These are phyloP conservation scores for Leptosphaerulina australis DNA, from an alignment of 2,329 filamentous ascomycete species.

Conservation along the genomic window DNA sequence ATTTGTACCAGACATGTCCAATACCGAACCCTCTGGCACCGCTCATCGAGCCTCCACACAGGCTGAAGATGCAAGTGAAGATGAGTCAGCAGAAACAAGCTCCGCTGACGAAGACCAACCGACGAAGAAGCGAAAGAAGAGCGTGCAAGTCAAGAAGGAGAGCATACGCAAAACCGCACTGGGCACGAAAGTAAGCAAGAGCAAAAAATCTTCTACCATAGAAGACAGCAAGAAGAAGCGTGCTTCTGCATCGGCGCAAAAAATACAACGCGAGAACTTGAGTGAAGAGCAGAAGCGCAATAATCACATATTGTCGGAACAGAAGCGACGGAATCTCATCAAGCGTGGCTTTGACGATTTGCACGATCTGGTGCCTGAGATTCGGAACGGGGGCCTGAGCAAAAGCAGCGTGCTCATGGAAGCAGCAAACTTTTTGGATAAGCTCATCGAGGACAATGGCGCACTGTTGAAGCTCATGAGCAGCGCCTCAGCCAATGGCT, in stretches of 20 bases:
- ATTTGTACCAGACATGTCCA: constrained; percentile 16
- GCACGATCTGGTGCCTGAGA: constrained; percentile 74
- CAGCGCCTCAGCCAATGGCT: neutral
- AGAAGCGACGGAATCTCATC: constrained; percentile 82
- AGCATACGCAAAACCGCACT: constrained; percentile 27
- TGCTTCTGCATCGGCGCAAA: constrained; percentile 31
- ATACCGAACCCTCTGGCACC: constrained; percentile 17
- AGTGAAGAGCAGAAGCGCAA: constrained; percentile 80
- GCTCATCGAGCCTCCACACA: constrained; percentile 4
- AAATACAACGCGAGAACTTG: constrained; percentile 61
- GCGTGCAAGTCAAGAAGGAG: constrained; percentile 22
- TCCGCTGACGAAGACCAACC: constrained; percentile 33
- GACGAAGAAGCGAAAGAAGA: constrained; percentile 36
- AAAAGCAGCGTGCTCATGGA: constrained; percentile 81
- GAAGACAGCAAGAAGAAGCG: constrained; percentile 37
- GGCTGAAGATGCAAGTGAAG: constrained; percentile 25
- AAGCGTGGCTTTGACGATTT: constrained; percentile 83
- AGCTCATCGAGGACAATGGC: constrained; percentile 70
- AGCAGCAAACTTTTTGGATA: constrained; percentile 78
- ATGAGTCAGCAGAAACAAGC: constrained; percentile 30
- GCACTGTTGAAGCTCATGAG: constrained; percentile 15
- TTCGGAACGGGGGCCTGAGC: constrained; percentile 76
- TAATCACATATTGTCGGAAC: constrained; percentile 87
- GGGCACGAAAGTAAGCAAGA: constrained; percentile 25
- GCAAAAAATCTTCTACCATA: constrained; percentile 32